Percentiles rank a stretch among this genome's conserved stretches.
phyloP scores from a whole-genome alignment of 257 asterid species.

The Eustoma russellianum region DNA sequence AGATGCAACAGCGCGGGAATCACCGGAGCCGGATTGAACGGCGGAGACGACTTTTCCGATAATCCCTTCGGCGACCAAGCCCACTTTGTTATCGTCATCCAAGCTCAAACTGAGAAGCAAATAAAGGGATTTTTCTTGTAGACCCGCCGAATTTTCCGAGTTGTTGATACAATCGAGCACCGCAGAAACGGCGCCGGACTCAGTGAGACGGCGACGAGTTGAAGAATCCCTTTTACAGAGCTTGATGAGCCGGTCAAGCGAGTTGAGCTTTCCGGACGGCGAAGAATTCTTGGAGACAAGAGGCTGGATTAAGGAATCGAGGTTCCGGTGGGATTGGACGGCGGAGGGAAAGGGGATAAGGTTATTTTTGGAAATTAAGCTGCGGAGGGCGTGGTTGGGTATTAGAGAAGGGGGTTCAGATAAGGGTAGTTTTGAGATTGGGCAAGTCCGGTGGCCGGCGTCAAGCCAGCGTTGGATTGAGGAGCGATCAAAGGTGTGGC shows the following conservation, averaged over 20 bases:
- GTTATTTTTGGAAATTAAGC: conserved; percentile 76
- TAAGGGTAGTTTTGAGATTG: conserved; percentile 73
- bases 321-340: conserved; percentile 23
- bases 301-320: conserved; percentile 47
- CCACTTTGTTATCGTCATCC: conserved; percentile 88
- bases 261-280: conserved; percentile 27
- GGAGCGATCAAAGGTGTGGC: conserved; percentile 94
- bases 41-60: conserved; percentile 58
- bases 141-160: conserved; percentile 36
- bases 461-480: conserved; percentile 89
- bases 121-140: conserved; percentile 19
- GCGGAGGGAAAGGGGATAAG: conserved; percentile 47
- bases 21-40: conserved; percentile 48
- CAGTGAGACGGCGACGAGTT: conserved; percentile 52
- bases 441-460: conserved; percentile 94
- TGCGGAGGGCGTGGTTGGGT: conserved; percentile 92
- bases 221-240: conserved; percentile 56
- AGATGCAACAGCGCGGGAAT: conserved; percentile 75
- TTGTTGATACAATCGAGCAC: conserved; percentile 37
- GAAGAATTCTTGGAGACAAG: conserved; percentile 34
- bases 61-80: conserved; percentile 84
- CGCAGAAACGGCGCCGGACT: conserved; percentile 79
- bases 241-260: conserved; percentile 54
- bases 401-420: conserved; percentile 76
- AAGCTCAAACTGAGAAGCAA: conserved; percentile 66